Conservation (phyloP, 1,284 basidiomycete genomes). For the Ganoderma multipileum region DNA sequence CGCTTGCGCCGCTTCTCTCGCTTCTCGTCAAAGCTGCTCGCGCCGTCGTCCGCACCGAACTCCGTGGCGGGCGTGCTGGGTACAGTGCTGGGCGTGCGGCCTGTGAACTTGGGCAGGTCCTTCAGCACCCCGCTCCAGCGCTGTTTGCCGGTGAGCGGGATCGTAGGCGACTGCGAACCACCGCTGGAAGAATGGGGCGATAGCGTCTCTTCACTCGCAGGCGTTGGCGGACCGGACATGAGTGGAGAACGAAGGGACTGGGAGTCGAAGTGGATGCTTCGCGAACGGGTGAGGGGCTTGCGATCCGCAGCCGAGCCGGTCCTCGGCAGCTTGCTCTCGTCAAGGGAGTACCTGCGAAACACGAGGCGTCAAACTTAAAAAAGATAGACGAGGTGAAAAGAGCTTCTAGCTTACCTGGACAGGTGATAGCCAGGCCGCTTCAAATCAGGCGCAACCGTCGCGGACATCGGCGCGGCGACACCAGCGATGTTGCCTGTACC, state of each 20-base stretch:
- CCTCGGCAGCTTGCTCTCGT: constrained; percentile 33
- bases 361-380: not conserved
- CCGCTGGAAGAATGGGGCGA: constrained; percentile 16
- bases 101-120: constrained; percentile 41
- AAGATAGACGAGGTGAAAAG: not conserved
- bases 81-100: constrained; percentile 32
- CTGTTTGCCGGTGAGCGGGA: constrained; percentile 15
- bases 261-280: constrained; percentile 34
- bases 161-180: constrained; percentile 17
- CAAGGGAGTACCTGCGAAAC: constrained; percentile 36
- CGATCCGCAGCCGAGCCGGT: constrained; percentile 6
- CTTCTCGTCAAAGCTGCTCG: constrained; percentile 39
- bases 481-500: constrained; percentile 72
- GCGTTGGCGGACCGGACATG: constrained; percentile 23
- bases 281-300: constrained; percentile 30
- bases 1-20: constrained; percentile 55
- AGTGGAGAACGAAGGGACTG: constrained; percentile 10
- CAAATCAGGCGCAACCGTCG: constrained; percentile 68
- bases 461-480: constrained; percentile 60
- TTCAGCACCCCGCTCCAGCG: constrained; percentile 45
- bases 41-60: constrained; percentile 36
- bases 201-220: constrained; percentile 22
- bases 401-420: constrained; percentile 53
- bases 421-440: constrained; percentile 74
- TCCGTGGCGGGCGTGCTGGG: constrained; percentile 36